phyloP scores from a whole-genome alignment of 1,284 basidiomycete genomes.

The Ganoderma leucocontextum region DNA sequence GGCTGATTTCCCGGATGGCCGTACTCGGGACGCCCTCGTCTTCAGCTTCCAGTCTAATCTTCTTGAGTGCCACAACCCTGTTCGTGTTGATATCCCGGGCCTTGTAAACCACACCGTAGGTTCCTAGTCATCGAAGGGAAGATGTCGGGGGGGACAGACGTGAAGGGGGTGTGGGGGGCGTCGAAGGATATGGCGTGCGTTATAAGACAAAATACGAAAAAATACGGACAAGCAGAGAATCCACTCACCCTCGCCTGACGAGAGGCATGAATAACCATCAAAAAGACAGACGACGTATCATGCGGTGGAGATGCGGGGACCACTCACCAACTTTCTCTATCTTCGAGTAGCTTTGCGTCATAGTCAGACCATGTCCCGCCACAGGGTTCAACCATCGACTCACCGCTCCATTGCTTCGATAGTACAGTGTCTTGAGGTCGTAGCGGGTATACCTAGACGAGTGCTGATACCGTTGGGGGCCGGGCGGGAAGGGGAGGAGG shows the following conservation, averaged over 20 bases:
- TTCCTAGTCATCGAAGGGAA: slow-evolving; percentile 65
- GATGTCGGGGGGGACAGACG: not conserved
- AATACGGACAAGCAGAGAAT: slow-evolving; percentile 11
- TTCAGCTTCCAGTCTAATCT: slow-evolving; percentile 97
- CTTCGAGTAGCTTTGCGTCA: slow-evolving; percentile 45
- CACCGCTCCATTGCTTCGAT: slow-evolving; percentile 54
- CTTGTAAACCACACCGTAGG: slow-evolving; percentile 99
- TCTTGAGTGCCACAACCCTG: slow-evolving; percentile 93
- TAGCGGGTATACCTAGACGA: not conserved
- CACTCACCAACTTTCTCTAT: slow-evolving; percentile 51
- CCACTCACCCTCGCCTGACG: slow-evolving; percentile 43
- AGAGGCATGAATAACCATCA: not conserved
- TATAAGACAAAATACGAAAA: slow-evolving; percentile 9
- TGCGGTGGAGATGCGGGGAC: not conserved
- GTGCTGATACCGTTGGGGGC: not conserved
- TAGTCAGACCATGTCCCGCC: slow-evolving; percentile 25
- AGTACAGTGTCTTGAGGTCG: slow-evolving; percentile 10
- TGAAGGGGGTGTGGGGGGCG: slow-evolving; percentile 9
- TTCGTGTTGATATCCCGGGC: slow-evolving; percentile 80
- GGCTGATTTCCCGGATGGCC: slow-evolving; percentile 96
- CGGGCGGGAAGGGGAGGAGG: slow-evolving; percentile 10
- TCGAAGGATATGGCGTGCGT: slow-evolving; percentile 18
- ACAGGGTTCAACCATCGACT: slow-evolving; percentile 39
- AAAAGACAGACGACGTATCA: not conserved
- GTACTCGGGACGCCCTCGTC: slow-evolving; percentile 98